Base-by-base conservation (phyloP, 106 monocot species). In the Acorus calamus region DNA sequence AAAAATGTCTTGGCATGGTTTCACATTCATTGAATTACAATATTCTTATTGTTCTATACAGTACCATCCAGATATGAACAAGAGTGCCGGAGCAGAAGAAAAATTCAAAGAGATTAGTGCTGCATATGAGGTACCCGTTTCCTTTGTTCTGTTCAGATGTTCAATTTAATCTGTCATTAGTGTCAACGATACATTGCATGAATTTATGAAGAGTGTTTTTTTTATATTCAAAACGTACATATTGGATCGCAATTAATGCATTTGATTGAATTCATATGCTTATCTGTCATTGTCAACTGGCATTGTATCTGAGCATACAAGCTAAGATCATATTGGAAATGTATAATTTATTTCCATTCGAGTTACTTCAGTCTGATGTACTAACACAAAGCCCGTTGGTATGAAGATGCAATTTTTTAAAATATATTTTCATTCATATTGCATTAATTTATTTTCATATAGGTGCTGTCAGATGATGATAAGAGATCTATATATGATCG, bases 61-160 rank as follows among this genome's bases (percentile, higher is more conserved):
- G 98, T 98, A 92, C 77, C 98, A 98, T 86, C 98, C 98, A 57
- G 98, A 98, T 77, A 88, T 98, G 91, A 92, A 87, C 61, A 98
- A 88, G 68, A 81, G 52, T 43, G 83, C 84, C 57, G 92, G 85
- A 8, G 80, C 92, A 46, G 98, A 98, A 77, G 98, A 98, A 61
- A 98, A 83, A 66, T 98, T 98, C 73, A 98, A 98, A 72, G 85
- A 98, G 68, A 98, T 98, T 41, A 85, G 92, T 69, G 88, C 92
- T 74, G 91, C 98, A 58, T 98, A 98, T 75, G 92, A 98, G 98
- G 98, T 98, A 73, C 44, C 70, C 48, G 5, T 55, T 79, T 57
- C 28, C 42, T 61, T 49, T 44, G 11, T 51, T 60, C 9, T 28
- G 7, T 12, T 60, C 7, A 7, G 28, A 28, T 28, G 28, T 28